These are phyloP conservation scores for Cryptosporidium xiaoi DNA, from an alignment of 169 alveolate species.

Conservation along the genomic window DNA sequence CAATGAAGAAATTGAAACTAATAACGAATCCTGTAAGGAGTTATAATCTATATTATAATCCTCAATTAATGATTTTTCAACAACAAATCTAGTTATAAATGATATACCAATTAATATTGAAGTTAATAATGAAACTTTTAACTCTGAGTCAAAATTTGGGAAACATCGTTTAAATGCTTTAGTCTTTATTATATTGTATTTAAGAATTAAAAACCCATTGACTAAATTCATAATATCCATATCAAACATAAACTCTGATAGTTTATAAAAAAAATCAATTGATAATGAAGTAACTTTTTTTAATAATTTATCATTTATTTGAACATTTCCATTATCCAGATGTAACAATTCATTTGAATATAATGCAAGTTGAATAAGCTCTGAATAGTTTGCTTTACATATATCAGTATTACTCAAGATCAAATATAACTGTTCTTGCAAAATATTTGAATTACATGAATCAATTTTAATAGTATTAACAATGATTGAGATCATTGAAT, in stretches of 20 bases:
- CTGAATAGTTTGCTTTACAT: too few species aligned
- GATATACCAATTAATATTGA: neutral
- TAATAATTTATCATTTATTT: neutral
- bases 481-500: neutral
- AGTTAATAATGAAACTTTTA: neutral
- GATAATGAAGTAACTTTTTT: neutral
- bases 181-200: neutral
- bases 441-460: neutral
- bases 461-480: neutral
- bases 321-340: neutral
- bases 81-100: neutral
- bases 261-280: neutral
- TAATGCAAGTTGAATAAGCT: too few species aligned
- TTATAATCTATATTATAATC: too few species aligned
- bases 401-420: neutral
- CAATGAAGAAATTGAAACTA: constrained; percentile 5
- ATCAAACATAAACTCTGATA: neutral
- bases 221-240: neutral
- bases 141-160: neutral
- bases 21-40: constrained; percentile 2
- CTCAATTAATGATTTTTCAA: neutral
- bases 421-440: neutral
- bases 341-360: neutral
- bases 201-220: neutral
- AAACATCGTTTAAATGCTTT: neutral